Evolutionary conservation across 768 basidiomycete species (phyloP), one percentile per base, ranked within the genome.

Genomic region (Rhodotorula paludigena): DNA sequence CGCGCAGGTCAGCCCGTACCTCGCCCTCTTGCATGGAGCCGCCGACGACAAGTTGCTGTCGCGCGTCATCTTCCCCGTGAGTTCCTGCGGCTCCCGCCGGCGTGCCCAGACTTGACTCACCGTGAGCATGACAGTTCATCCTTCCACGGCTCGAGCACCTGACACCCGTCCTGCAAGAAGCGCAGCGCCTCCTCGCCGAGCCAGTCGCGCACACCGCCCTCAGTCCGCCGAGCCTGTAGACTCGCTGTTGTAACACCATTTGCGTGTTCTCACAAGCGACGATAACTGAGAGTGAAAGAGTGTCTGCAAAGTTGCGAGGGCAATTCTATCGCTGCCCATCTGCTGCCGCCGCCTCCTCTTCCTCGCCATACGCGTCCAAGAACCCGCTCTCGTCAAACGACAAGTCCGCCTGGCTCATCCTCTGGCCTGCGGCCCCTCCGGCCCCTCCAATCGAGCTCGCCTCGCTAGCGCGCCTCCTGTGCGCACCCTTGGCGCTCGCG

Each of bases 281-380:
- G n/a, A n/a, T n/a, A n/a, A n/a, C n/a, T n/a, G 28, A 10, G 14
- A 16, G 30, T 12, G n/a, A 30, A 5, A n/a, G 5, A n/a, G 30
- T 15, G 30, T 18, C 39, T 32, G 41, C 16, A 33, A 35, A 11
- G 9, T 28, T 23, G 20, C 15, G 15, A 10, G 41, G 15, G 41
- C 41, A 16, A 16, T 8, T 30, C 54, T 39, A 41, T 25, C 3
- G 14, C 35, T 30, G 5, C 6, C 44, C 21, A 10, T 15, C 18
- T 12, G 25, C 32, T 39, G 14, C 16, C n/a, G 20, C 36, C 5
- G 32, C 48, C 39, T 15, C 38, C 23, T 57, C 55, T 8, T 45
- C 57, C 6, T 25, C 64, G 10, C 58, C 64, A 23, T 66, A 66
- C 41, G 64, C 58, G 3, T 55, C 47, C 2, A 66, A 32, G 5